phyloP scores from a whole-genome alignment of 768 basidiomycete genomes.

The Calocybe gangraenosa region DNA sequence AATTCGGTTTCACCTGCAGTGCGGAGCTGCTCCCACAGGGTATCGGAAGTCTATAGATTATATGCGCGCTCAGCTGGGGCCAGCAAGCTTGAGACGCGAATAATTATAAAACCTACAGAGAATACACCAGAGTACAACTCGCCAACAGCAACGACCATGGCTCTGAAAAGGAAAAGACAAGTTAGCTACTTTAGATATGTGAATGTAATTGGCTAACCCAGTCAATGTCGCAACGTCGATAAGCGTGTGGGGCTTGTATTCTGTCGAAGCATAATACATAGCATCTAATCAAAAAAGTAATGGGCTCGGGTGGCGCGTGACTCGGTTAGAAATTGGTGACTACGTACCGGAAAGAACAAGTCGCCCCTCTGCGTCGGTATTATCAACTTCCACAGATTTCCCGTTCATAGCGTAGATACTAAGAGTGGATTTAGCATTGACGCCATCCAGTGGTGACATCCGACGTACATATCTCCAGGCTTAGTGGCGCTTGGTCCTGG shows the following conservation, averaged over 20 bases:
- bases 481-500: conserved; percentile 72
- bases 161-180: conserved; percentile 33
- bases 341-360: conserved; percentile 64
- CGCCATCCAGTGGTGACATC: not conserved
- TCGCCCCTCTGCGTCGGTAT: conserved; percentile 83
- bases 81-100: too few species aligned
- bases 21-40: conserved; percentile 67
- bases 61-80: too few species aligned
- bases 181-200: not conserved
- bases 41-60: conserved; percentile 55
- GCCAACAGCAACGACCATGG: conserved; percentile 70
- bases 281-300: conserved; percentile 57
- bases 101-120: conserved; percentile 49
- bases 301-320: not conserved
- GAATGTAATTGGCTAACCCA: conserved; percentile 38
- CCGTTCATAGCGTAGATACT: conserved; percentile 87
- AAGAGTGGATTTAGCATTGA: conserved; percentile 1
- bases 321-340: not conserved
- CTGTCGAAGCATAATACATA: conserved; percentile 74
- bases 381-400: conserved; percentile 82
- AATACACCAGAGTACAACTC: conserved; percentile 78
- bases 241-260: conserved; percentile 76
- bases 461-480: conserved; percentile 76
- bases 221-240: conserved; percentile 89
- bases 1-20: conserved; percentile 69